Base-by-base conservation (phyloP, 164 flowering plant species). In the Aristolochia fimbriata region DNA sequence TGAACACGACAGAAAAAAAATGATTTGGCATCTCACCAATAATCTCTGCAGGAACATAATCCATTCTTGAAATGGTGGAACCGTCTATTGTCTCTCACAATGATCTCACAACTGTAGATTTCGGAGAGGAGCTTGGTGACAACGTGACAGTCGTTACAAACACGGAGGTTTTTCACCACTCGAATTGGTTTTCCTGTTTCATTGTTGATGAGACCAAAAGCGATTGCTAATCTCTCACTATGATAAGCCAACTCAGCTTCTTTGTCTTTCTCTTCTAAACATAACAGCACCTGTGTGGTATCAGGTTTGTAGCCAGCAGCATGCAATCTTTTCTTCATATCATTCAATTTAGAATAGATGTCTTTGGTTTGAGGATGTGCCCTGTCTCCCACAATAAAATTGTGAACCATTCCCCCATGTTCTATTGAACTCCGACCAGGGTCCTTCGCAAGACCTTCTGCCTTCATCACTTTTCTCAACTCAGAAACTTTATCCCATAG, bases 41-140 rank as follows among this genome's bases (percentile, higher is more conserved):
- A 55, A 16, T 65, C 72, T 51, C 30, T 69, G 65, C 72, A 69
- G 3, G 68, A 69, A 20, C 72, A 69, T 12, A 31, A 56, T 37
- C 68, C 72, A 23, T 65, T 60, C 53, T 52, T 69, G 62, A 69
- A 69, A 69, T 69, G 68, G 41, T 64, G 72, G 27, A 60, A 69
- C 43, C 72, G 60, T 21, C 68, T 64, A 60, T 65, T 65, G 50
- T 69, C 72, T 51, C 72, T 60, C 55, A 61, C 65, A n/a, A 69
- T 57, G 21, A 69, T 69, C 27, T 69, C 68, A 49, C 58, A 52
- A 22, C 51, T 37, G 6, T 61, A 61, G 21, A 69, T 64, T 0
- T 17, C 27, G 11, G 68, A 69, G 15, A 69, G 60, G 24, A 64
- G 64, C 58, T 69, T 69, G 51, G 61, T 69, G 55, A 65, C 72